Evolutionary conservation across 495 filamentous ascomycete species (phyloP), one percentile per base, ranked within the genome.

Genomic region (Penicillium pancosmium): DNA sequence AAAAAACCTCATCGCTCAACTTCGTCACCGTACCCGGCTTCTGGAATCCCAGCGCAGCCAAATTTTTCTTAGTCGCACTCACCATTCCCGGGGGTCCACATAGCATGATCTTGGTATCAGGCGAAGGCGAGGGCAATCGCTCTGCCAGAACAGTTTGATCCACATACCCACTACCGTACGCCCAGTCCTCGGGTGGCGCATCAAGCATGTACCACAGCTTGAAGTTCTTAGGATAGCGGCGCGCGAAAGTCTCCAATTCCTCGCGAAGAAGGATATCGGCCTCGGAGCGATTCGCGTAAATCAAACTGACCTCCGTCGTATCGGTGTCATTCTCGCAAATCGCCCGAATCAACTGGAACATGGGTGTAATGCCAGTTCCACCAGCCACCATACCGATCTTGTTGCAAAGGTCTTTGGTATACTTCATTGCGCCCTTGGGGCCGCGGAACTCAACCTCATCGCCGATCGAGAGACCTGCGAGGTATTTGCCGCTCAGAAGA

Each of bases 351-450:
- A 84, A 60, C 57, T 80, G 80, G 67, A 75, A 84, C 77, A 83
- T 82, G 11, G 82, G 83, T 25, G 83, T 86, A 49, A 86, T 83
- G 9, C 82, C 82, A 0, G 82, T 81, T 3, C 83, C 83, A 47
- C 82, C 82, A 5, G 79, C 82, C 13, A 84, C 62, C 69, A 83
- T 76, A 15, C 79, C 74, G 34, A 84, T 72, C 31, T 66, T 65
- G 51, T 70, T 68, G 53, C 67, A 70, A 10, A 71, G 66, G 15
- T 65, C 69, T 25, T 66, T 70, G 11, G 54, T 60, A 49, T 82
- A 80, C 13, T 69, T 62, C 73, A 80, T 78, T 8, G 75, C 71
- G 35, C 79, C 79, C 50, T 80, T 81, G 16, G 80, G 80, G 0
- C 80, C 80, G 23, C 79, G 76, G 52, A 82, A 74, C 21, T 76